phyloP scores from a whole-genome alignment of 2,329 filamentous ascomycete genomes.

The Kalmusia sp. region DNA sequence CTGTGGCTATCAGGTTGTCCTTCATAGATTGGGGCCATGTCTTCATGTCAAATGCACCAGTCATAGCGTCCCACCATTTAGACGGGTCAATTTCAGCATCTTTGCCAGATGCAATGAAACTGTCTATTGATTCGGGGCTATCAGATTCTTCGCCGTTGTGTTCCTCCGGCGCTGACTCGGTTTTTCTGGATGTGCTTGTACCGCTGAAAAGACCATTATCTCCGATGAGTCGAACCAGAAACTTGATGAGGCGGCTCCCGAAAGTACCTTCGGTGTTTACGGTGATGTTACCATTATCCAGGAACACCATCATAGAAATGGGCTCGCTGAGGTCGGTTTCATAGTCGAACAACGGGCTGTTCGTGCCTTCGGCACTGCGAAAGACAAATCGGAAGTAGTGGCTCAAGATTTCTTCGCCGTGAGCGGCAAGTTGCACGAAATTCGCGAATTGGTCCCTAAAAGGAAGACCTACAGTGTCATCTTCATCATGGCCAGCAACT shows the following conservation, averaged over 20 bases:
- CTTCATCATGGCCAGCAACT: neutral
- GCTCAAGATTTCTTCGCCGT: neutral
- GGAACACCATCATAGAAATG: neutral
- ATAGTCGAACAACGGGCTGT: neutral
- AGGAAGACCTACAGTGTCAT: neutral
- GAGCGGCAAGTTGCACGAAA: neutral
- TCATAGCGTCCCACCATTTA: neutral
- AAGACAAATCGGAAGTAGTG: slow-evolving; percentile 3
- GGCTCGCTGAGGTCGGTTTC: neutral
- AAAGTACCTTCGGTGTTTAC: neutral
- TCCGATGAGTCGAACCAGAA: neutral
- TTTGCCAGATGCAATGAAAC: too few relatives aligned
- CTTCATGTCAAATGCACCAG: neutral
- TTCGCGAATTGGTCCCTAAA: neutral
- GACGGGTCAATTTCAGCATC: neutral
- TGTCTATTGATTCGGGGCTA: too few relatives aligned
- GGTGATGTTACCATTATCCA: neutral
- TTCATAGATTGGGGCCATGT: neutral
- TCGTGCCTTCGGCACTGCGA: slow-evolving; percentile 1
- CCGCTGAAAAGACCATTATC: neutral
- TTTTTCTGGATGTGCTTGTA: neutral
- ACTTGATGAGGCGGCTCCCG: neutral
- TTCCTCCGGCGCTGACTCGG: too few relatives aligned
- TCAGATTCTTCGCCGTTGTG: too few relatives aligned
- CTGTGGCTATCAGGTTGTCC: neutral